phyloP scores from a whole-genome alignment of 139 green algal species.

The Tetraselmis chui region DNA sequence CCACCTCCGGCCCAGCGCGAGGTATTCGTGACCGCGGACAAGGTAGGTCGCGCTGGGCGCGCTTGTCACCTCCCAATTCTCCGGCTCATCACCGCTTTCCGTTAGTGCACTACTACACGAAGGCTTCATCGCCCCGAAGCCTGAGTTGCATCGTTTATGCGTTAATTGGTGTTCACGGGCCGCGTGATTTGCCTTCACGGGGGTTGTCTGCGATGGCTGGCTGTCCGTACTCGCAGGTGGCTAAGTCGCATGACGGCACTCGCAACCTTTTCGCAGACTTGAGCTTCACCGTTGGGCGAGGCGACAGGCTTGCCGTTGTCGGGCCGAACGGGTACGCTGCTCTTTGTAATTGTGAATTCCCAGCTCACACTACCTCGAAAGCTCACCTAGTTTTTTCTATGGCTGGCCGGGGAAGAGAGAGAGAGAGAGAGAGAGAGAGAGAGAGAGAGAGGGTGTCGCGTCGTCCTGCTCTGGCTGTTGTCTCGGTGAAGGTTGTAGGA shows the following conservation, averaged over 20 bases:
- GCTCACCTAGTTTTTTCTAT: too few relatives aligned
- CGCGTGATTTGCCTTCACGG: too few relatives aligned
- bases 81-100: not conserved
- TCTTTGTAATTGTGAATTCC: too few relatives aligned
- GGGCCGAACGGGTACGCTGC: not conserved
- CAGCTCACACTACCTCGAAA: too few relatives aligned
- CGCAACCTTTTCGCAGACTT: not conserved
- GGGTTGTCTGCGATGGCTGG: too few relatives aligned
- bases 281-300: not conserved
- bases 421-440: too few relatives aligned
- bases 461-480: too few relatives aligned
- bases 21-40: not conserved
- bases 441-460: too few relatives aligned
- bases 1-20: not conserved
- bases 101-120: not conserved
- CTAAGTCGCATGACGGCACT: not conserved
- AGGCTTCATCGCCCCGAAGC: not conserved
- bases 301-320: not conserved
- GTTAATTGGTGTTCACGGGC: too few relatives aligned
- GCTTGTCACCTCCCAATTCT: not conserved
- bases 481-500: too few relatives aligned
- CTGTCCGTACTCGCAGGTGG: not conserved
- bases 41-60: not conserved
- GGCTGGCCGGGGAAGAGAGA: too few relatives aligned
- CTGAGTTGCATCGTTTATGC: too few relatives aligned